Evolutionary conservation across 169 alveolate species (phyloP).

Genomic region (Plasmodium blacklocki): DNA sequence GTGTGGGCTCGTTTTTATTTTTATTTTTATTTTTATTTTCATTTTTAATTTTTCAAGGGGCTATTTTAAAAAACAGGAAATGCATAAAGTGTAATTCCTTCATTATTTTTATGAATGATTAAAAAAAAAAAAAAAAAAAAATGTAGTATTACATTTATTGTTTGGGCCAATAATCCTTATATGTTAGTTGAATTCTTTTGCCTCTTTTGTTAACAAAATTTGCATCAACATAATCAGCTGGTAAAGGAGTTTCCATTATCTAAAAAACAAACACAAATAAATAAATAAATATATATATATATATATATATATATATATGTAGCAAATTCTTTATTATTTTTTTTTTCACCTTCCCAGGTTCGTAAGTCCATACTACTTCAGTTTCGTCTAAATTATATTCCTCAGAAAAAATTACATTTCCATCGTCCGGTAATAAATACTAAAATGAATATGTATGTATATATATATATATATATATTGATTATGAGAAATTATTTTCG

Average conservation of each 20-base stretch:
- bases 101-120: constrained; percentile 24
- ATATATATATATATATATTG: background rate
- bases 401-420: constrained; percentile 86
- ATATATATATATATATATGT: background rate
- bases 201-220: constrained; percentile 88
- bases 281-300: background rate
- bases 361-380: constrained; percentile 90
- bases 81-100: constrained; percentile 47
- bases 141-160: constrained; percentile 56
- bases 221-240: constrained; percentile 88
- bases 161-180: constrained; percentile 87
- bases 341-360: constrained; percentile 83
- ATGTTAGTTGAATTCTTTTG: constrained; percentile 84
- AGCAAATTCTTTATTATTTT: background rate
- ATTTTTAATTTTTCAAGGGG: constrained; percentile 3
- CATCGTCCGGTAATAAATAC: constrained; percentile 87
- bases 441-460: background rate
- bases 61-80: constrained; percentile 53
- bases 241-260: constrained; percentile 90
- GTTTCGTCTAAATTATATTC: constrained; percentile 80
- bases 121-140: constrained; percentile 21
- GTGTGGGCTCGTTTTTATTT: background rate
- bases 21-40: too few relatives aligned
- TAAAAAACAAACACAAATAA: constrained; percentile 32
- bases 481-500: too few relatives aligned